phyloP scores from a whole-genome alignment of 768 basidiomycete genomes.

The Lenzites betulinus region DNA sequence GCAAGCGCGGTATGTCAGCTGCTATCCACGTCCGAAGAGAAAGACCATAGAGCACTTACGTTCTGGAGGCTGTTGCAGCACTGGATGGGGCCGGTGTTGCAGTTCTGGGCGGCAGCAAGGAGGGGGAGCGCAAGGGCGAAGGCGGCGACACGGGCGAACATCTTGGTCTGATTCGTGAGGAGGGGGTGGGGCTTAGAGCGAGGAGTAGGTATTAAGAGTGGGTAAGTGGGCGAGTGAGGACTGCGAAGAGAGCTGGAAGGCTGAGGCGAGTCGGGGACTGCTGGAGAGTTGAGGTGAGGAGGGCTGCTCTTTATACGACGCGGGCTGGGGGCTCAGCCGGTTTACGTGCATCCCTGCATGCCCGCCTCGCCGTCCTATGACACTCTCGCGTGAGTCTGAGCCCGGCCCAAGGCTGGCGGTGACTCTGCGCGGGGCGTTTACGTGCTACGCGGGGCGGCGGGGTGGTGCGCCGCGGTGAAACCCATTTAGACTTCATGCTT shows the following conservation, averaged over 20 bases:
- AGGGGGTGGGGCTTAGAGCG: not conserved
- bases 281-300: not conserved
- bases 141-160: slow-evolving; percentile 17
- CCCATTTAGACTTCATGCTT: too few relatives aligned
- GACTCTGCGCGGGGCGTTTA: too few relatives aligned
- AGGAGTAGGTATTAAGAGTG: too few relatives aligned
- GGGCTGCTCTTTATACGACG: slow-evolving; percentile 1
- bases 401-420: too few relatives aligned
- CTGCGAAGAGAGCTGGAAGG: not conserved
- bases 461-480: too few relatives aligned
- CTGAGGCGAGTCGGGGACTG: slow-evolving; percentile 10
- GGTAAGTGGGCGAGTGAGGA: not conserved
- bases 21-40: too few relatives aligned
- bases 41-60: too few relatives aligned
- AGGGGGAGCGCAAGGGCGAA: slow-evolving; percentile 14
- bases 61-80: slow-evolving; percentile 33
- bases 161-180: not conserved
- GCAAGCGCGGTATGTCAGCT: not conserved
- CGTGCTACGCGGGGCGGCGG: too few relatives aligned
- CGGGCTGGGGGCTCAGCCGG: too few relatives aligned
- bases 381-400: too few relatives aligned
- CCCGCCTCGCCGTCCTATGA: not conserved
- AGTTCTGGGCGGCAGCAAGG: slow-evolving; percentile 19
- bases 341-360: not conserved
- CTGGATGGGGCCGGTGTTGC: slow-evolving; percentile 34